Base-by-base conservation (phyloP, 129 eudicot genomes). In the Artemisia annua region DNA sequence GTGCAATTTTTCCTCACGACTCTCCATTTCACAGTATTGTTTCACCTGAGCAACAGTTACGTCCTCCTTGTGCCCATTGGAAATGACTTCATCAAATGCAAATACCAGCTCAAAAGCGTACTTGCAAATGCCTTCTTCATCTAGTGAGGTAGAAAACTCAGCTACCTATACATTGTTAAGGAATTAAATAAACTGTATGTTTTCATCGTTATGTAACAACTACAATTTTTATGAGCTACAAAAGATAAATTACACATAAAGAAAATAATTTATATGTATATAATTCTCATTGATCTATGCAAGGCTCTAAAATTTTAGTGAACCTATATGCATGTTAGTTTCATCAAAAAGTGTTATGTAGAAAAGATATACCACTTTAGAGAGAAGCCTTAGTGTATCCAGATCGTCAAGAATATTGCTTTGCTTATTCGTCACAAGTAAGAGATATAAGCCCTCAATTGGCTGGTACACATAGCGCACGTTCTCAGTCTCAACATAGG, bases 401-500 rank as follows among this genome's bases (percentile, higher is more conserved):
- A 93, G 70, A 76, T 93, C 98, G 70, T 93, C 97, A 78, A 93
- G 95, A 75, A 93, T 93, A 80, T 93, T 93, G 84, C 98, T 93
- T 75, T 93, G 98, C 72, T 93, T 93, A 76, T 87, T 93, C 28
- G 98, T 93, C 16, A 89, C 97, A 69, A 93, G 96, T 35, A 93
- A 83, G 84, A 93, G 70, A 75, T 82, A 93, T 11, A 93, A 78
- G 70, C 87, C 43, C 79, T 93, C 98, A 5, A 93, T 93, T 19
- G 97, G 97, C 81, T 93, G 97, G 78, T 89, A 93, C 52, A 93
- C 98, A 84, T 89, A 93, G 57, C 97, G 96, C 67, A 89, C 98
- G 72, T 93, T 90, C 57, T 93, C 97, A 11, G 98, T 90, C 89
- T 92, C 98, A 75, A 92, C 80, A 73, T 83, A 89, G 59, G 98